These are phyloP conservation scores for Populus hybrid DNA, from an alignment of 441 rosid genomes.

Conservation along the genomic window DNA sequence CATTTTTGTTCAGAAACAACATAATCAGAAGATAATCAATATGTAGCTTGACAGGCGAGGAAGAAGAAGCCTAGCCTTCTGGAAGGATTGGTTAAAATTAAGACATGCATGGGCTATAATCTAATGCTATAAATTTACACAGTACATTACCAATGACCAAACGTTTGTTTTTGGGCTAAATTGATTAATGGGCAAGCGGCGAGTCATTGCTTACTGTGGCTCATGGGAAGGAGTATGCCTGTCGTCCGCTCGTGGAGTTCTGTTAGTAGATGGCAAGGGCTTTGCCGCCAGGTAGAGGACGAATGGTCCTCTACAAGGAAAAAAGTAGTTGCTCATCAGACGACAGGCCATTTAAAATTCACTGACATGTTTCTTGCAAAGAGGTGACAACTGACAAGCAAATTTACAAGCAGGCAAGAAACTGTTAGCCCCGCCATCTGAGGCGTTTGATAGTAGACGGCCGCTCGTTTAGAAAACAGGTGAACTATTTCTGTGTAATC, in stretches of 20 bases:
- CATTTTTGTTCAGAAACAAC: no score
- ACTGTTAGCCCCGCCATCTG: neutral
- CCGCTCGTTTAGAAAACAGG: neutral
- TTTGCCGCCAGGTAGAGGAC: neutral
- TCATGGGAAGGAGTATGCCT: no score
- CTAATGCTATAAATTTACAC: no score
- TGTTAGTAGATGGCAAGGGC: neutral
- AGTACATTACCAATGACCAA: no score
- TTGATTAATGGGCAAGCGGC: no score
- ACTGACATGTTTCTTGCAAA: neutral
- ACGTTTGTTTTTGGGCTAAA: no score
- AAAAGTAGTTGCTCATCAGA: neutral
- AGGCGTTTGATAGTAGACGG: neutral
- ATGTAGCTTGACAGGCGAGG: neutral
- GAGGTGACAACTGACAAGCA: neutral
- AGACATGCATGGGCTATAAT: no score
- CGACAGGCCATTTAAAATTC: neutral
- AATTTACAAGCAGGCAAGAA: neutral
- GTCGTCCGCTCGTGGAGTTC: no score
- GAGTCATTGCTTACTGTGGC: neutral
- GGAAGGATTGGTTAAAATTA: neutral
- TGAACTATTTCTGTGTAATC: neutral
- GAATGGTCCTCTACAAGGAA: neutral
- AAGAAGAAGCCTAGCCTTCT: neutral
- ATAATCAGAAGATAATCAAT: neutral